Evolutionary conservation across 73 alveolate genomes (phyloP).

Genomic region (Blepharisma stoltei): DNA sequence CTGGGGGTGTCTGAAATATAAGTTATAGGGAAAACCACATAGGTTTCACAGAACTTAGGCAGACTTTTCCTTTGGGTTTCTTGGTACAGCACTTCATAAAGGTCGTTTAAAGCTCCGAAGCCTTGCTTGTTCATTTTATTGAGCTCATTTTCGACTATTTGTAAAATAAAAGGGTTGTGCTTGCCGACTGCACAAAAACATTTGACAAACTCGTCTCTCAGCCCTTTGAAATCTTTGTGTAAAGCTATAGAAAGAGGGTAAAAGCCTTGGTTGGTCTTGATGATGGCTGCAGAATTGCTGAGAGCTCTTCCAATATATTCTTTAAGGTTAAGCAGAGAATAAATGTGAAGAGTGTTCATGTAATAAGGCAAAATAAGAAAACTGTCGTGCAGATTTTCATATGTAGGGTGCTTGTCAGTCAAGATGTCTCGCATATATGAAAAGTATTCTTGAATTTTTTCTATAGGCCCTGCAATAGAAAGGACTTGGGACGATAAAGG

Average conservation of each 20-base stretch:
- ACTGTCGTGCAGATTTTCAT: background rate
- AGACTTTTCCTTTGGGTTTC: background rate
- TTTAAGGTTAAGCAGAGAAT: background rate
- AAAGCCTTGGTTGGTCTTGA: background rate
- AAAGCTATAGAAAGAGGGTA: slow-evolving; percentile 2
- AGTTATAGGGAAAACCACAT: background rate
- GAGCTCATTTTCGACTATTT: slow-evolving; percentile 4
- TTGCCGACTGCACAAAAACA: background rate
- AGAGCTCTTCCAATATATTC: background rate
- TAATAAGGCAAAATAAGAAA: slow-evolving; percentile 8
- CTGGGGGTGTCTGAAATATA: background rate
- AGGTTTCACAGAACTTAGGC: slow-evolving; percentile 5
- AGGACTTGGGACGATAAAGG: background rate
- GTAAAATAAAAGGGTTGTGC: slow-evolving; percentile 15
- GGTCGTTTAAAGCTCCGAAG: background rate
- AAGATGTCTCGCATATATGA: background rate
- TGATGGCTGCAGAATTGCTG: background rate
- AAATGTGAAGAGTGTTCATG: slow-evolving; percentile 4
- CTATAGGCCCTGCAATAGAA: slow-evolving; percentile 8
- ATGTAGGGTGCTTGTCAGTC: background rate
- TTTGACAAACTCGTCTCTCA: slow-evolving; percentile 2
- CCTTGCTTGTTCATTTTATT: slow-evolving; percentile 9
- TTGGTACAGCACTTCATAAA: slow-evolving; percentile 6
- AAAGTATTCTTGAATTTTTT: background rate
- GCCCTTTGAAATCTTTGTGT: slow-evolving; percentile 4